Evolutionary conservation across 1,284 basidiomycete genomes (phyloP).

Genomic region (Inonotus obliquus): DNA sequence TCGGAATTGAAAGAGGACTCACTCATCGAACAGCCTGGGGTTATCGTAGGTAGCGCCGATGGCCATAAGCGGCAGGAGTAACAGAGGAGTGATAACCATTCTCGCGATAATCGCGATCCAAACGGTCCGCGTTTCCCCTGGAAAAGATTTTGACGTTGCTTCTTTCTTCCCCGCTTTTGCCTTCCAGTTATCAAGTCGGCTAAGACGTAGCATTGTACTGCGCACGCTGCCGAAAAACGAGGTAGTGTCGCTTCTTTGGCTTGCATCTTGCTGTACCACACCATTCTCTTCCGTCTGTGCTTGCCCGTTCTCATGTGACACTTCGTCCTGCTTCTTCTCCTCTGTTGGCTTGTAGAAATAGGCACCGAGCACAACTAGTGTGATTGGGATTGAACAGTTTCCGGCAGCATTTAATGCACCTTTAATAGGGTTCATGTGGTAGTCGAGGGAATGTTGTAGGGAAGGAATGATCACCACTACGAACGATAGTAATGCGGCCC

Average conservation of each 20-base stretch:
- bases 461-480: conserved; percentile 78
- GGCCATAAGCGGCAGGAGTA: conserved; percentile 72
- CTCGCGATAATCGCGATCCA: conserved; percentile 71
- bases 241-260: conserved; percentile 10
- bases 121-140: conserved; percentile 80
- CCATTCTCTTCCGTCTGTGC: conserved; percentile 16
- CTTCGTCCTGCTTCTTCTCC: neutral
- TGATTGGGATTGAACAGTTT: conserved; percentile 83
- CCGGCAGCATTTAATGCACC: conserved; percentile 70
- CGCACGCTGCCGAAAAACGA: conserved; percentile 36
- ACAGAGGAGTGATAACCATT: conserved; percentile 82
- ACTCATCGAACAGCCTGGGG: conserved; percentile 73
- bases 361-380: conserved; percentile 87
- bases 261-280: conserved; percentile 24
- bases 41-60: conserved; percentile 56
- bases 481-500: conserved; percentile 76
- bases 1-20: conserved; percentile 30
- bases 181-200: conserved; percentile 16
- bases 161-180: neutral
- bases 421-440: conserved; percentile 63
- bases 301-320: neutral
- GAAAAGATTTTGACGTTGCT: conserved; percentile 25
- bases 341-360: conserved; percentile 68
- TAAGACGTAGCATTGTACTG: conserved; percentile 33
- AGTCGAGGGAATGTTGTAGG: conserved; percentile 64